Base-by-base conservation (phyloP, 2,329 filamentous ascomycete species). In the Cladophialophora psammophila region DNA sequence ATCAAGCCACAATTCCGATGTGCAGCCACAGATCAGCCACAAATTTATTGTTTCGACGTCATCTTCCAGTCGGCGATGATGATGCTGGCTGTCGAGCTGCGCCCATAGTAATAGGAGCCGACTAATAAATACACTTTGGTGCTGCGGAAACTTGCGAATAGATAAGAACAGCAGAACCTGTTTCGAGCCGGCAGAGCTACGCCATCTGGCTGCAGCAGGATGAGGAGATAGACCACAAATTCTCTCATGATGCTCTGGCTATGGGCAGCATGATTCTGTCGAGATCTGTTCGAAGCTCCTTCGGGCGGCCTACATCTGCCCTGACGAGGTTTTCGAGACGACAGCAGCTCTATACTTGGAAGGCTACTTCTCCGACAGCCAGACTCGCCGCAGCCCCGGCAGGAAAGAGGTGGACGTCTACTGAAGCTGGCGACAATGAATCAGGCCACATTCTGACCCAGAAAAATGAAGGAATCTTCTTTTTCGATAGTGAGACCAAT, bases 381-480 rank as follows among this genome's bases (percentile, higher is more conserved):
- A 42, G 56, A 7, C 26, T 20, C 9, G 12, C 48, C n/a, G 7
- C 35, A 10, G 13, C 60, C n/a, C 40, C 66, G 9, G 8, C 42
- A n/a, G 59, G 61, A 20, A 65, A 60, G 35, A 60, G 73, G 32
- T 66, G 50, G 20, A 65, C 55, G 31, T 69, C 72, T 13, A 69
- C 69, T 1, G 73, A 74, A 54, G 73, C 75, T 13, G 75, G 74
- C 20, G 74, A 76, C 32, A 72, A 76, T 38, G 72, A 76, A 38
- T 72, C 88, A 9, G 94, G 95, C 0, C 93, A 97, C 74, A 97
- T 98, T 72, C 82, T 85, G n/a, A 85, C 91, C 10, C 85, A 83
- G 2, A 81, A 89, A 1, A 91, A 94, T 72, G 92, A 98, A 80
- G 90, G 90, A 0, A 89, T 98, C 54, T 79, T 97, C 6, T 99